A percentile compares a stretch with the other conserved stretches of the same genome.
These are phyloP conservation scores for Nepenthes mirabilis DNA, from an alignment of 148 eudicot species.

Conservation along the genomic window DNA sequence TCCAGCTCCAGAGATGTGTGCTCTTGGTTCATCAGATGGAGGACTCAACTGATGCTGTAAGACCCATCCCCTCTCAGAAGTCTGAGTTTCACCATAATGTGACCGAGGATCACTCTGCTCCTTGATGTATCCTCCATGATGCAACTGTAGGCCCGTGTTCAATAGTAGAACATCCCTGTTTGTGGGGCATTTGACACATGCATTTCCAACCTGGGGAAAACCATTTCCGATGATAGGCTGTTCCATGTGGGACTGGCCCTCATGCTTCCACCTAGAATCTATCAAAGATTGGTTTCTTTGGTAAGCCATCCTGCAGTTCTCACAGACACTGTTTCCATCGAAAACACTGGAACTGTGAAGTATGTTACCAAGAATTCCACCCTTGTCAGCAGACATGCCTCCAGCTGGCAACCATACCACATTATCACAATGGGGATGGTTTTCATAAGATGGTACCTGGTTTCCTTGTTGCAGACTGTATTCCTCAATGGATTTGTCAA, in stretches of 20 bases:
- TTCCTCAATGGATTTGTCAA: conserved; percentile 55
- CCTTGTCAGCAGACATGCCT: conserved; percentile 33
- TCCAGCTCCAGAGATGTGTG: conserved; percentile 43
- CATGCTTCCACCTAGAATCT: conserved; percentile 49
- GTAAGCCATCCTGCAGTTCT: conserved; percentile 45
- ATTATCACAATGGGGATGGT: conserved; percentile 50
- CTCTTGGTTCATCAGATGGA: conserved; percentile 40
- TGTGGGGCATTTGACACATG: conserved; percentile 50
- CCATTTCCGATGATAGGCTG: conserved; percentile 42
- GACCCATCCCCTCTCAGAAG: conserved; percentile 46
- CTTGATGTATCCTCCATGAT: conserved; percentile 27
- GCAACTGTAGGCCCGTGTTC: conserved; percentile 43
- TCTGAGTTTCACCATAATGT: conserved; percentile 30
- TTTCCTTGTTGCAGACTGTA: conserved; percentile 26
- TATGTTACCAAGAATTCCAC: conserved; percentile 79
- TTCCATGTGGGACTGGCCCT: conserved; percentile 42
- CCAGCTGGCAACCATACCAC: conserved; percentile 52
- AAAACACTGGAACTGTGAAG: conserved; percentile 34
- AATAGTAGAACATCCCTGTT: conserved; percentile 41
- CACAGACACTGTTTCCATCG: conserved; percentile 55
- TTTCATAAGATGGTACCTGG: conserved; percentile 32
- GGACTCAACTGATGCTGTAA: conserved; percentile 33
- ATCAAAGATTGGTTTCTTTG: conserved; percentile 46
- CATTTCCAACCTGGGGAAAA: conserved; percentile 25
- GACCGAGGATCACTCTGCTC: conserved; percentile 38